Percentiles rank a stretch among this genome's conserved stretches.
Conservation (phyloP, 2,329 filamentous ascomycete species). For the Pseudogymnoascus sp. region DNA sequence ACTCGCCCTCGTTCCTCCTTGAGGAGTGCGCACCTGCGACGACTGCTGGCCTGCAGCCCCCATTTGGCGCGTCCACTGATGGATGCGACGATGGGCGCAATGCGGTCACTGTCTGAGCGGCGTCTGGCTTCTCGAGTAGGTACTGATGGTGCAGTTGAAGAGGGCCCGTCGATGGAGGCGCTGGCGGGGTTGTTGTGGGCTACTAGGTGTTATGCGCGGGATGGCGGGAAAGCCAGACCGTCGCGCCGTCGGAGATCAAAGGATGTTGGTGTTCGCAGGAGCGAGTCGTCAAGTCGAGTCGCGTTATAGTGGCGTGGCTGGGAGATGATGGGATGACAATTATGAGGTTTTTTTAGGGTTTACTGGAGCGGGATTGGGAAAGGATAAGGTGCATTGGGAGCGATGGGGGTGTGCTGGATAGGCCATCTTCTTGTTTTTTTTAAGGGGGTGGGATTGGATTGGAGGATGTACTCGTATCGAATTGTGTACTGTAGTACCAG, state of each 20-base stretch:
- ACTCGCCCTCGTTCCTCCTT: conserved; percentile 11
- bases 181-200: conserved; percentile 30
- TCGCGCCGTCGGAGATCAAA: no score
- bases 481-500: neutral
- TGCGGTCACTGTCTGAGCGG: conserved; percentile 49
- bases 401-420: neutral
- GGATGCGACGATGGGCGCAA: conserved; percentile 67
- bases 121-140: conserved; percentile 20
- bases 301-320: neutral
- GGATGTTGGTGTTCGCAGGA: neutral
- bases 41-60: conserved; percentile 65
- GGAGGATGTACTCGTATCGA: neutral
- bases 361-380: neutral
- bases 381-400: neutral
- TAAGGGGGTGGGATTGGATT: neutral
- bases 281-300: neutral
- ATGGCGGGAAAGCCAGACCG: neutral
- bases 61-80: conserved; percentile 63
- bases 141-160: conserved; percentile 19
- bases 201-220: conserved; percentile 16
- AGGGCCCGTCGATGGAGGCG: conserved; percentile 23
- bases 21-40: conserved; percentile 27
- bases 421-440: neutral
- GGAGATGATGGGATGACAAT: neutral
- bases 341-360: neutral